These are phyloP conservation scores for Chlorella vulgaris DNA, from an alignment of 139 green algal species.

Conservation along the genomic window DNA sequence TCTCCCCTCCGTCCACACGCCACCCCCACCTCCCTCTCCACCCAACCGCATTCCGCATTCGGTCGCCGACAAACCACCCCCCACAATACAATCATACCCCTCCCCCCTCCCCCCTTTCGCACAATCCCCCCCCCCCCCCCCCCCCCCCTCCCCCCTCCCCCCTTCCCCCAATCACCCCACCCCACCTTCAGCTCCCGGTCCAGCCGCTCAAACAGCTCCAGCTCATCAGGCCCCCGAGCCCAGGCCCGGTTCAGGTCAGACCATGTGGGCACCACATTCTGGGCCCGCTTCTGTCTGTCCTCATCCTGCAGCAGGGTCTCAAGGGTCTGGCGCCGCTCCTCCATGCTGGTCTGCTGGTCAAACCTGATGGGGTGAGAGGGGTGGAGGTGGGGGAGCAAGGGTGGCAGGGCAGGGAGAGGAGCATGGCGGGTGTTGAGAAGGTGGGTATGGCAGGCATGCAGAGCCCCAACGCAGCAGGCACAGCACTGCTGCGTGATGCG, in stretches of 20 bases:
- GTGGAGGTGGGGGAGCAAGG: neutral
- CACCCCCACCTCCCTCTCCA: too few species aligned
- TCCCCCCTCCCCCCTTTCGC: too few species aligned
- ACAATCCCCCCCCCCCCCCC: too few species aligned
- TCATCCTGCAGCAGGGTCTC: conserved; percentile 83
- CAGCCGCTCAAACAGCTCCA: conserved; percentile 51
- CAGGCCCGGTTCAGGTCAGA: conserved; percentile 61
- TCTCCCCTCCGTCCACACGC: too few species aligned
- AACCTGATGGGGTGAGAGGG: conserved; percentile 60
- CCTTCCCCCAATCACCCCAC: too few species aligned
- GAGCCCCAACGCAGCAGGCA: neutral
- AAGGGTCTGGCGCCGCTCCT: conserved; percentile 84
- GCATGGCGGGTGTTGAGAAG: neutral
- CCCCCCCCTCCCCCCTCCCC: too few species aligned
- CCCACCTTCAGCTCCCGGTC: conserved; percentile 49
- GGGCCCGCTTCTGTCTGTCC: conserved; percentile 53
- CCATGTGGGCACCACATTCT: conserved; percentile 66
- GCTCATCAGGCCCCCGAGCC: conserved; percentile 34
- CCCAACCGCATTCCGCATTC: too few species aligned
- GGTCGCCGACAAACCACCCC: too few species aligned
- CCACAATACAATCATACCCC: too few species aligned
- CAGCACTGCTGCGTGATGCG: neutral
- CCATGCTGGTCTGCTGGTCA: conserved; percentile 92
- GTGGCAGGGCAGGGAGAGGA: neutral
- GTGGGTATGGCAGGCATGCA: neutral